A percentile compares a stretch with the other conserved stretches of the same genome.
Evolutionary conservation across 257 asterid species (phyloP).

Genomic region (Misopates orontium): DNA sequence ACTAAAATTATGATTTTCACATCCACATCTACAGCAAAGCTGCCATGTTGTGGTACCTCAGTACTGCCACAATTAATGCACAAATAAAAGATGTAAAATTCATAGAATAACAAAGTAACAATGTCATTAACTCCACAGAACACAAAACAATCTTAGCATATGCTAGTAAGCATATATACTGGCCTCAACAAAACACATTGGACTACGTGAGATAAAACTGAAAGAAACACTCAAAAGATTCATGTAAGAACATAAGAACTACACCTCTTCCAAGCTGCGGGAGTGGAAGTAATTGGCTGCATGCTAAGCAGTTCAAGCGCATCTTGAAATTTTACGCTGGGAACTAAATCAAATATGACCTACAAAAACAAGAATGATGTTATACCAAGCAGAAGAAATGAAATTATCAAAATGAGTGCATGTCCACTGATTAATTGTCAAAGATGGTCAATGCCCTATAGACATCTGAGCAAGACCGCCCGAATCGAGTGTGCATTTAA

Average conservation of each 20-base stretch:
- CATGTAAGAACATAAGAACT: slow-evolving; percentile 18
- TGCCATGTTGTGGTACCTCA: not conserved
- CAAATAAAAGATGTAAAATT: not conserved
- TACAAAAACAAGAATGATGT: slow-evolving; percentile 37
- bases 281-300: slow-evolving; percentile 94
- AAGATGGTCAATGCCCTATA: slow-evolving; percentile 16
- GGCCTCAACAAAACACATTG: slow-evolving; percentile 22
- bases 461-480: slow-evolving; percentile 25
- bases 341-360: slow-evolving; percentile 95
- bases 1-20: not conserved
- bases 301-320: slow-evolving; percentile 89
- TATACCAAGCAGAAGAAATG: slow-evolving; percentile 19
- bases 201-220: slow-evolving; percentile 9
- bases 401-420: slow-evolving; percentile 19
- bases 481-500: slow-evolving; percentile 22
- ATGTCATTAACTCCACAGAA: slow-evolving; percentile 15
- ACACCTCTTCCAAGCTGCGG: slow-evolving; percentile 97
- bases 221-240: slow-evolving; percentile 16
- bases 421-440: slow-evolving; percentile 27
- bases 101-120: not conserved
- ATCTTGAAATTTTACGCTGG: slow-evolving; percentile 87
- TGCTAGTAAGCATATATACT: slow-evolving; percentile 18
- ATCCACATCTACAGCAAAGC: not conserved
- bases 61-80: not conserved
- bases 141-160: slow-evolving; percentile 7